A percentile compares a stretch with the other conserved stretches of the same genome.
phyloP scores from a whole-genome alignment of 2,329 filamentous ascomycete genomes.

The Fusarium incarnatum region DNA sequence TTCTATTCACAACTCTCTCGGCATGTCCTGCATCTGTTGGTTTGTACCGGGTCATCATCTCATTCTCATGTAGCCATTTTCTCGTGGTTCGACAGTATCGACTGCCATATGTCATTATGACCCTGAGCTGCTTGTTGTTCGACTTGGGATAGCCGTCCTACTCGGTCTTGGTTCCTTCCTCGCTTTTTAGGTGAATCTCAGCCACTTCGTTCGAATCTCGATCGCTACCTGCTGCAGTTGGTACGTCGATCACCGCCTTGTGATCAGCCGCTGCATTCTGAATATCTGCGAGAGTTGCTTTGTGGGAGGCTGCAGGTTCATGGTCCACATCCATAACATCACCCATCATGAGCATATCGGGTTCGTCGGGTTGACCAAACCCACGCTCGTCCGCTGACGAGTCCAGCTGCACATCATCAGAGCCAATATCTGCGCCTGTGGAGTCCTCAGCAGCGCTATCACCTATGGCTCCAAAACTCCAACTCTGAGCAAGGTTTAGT shows the following conservation, averaged over 20 bases:
- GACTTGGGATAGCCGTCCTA: conserved; percentile 32
- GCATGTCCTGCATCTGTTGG: conserved; percentile 30
- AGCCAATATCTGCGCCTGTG: conserved; percentile 54
- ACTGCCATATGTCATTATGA: conserved; percentile 24
- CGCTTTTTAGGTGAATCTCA: conserved; percentile 62
- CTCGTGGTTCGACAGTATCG: conserved; percentile 24
- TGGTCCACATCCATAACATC: conserved; percentile 25
- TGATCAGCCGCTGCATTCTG: conserved; percentile 51
- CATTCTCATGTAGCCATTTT: conserved; percentile 32
- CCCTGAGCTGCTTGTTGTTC: conserved; percentile 22
- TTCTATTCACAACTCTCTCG: conserved; percentile 37
- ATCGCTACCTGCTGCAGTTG: conserved; percentile 51
- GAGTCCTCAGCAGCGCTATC: conserved; percentile 49
- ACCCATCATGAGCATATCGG: conserved; percentile 50
- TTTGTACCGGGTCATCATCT: conserved; percentile 22
- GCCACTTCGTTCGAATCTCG: conserved; percentile 59
- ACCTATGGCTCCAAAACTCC: conserved; percentile 60
- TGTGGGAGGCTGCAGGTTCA: conserved; percentile 26
- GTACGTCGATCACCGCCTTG: conserved; percentile 56
- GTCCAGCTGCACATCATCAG: conserved; percentile 59
- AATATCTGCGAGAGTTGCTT: conserved; percentile 45
- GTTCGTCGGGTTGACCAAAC: conserved; percentile 41
- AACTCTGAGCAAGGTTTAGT: conserved; percentile 53
- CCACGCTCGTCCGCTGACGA: conserved; percentile 54
- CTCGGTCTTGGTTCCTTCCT: conserved; percentile 45